Percentiles rank a stretch among this genome's conserved stretches.
Conservation (phyloP, 1,139 yeast genomes). For the Arxiozyma telluris region DNA sequence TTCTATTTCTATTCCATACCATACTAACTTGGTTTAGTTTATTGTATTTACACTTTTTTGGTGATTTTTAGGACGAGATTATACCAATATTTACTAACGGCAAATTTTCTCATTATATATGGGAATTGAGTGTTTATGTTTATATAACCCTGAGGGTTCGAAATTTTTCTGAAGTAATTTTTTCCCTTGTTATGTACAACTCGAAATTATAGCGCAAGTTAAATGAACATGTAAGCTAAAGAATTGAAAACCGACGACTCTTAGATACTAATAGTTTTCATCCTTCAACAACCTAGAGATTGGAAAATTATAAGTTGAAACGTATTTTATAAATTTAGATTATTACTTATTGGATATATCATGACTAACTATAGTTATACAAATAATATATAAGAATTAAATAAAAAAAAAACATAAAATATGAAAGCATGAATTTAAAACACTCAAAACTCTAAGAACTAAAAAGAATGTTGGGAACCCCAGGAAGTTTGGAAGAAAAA, state of each 20-base stretch:
- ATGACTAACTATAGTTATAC: background rate
- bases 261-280: background rate
- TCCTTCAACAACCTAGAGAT: no score
- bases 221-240: background rate
- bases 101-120: no score
- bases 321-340: background rate
- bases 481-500: background rate
- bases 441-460: slow-evolving; percentile 2
- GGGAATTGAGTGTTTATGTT: no score
- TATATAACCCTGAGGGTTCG: no score
- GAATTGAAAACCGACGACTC: no score
- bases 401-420: background rate
- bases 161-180: background rate
- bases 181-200: no score
- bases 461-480: background rate
- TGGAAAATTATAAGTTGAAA: no score
- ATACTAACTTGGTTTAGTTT: slow-evolving; percentile 7
- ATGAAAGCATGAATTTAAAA: background rate
- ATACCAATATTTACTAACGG: background rate
- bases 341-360: background rate
- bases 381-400: background rate
- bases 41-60: background rate
- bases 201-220: background rate
- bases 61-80: background rate
- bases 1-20: slow-evolving; percentile 26